phyloP scores from a whole-genome alignment of 78 protist species.

The Mastigamoeba balamuthi region DNA sequence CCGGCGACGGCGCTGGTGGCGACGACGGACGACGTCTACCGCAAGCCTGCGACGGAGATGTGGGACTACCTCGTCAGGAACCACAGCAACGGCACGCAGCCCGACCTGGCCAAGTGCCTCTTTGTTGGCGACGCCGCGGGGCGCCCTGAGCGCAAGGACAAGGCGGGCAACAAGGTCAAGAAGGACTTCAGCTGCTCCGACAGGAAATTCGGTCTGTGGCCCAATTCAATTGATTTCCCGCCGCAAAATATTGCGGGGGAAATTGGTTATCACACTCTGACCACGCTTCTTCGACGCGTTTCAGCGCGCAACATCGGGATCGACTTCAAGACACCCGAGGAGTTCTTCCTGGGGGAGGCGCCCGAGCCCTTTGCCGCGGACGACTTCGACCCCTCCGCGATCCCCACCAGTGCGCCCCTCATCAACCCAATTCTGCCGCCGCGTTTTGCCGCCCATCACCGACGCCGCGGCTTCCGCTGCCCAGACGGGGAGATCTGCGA shows the following conservation, averaged over 20 bases:
- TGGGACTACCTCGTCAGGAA: conserved; percentile 20
- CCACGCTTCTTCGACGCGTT: no score
- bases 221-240: no score
- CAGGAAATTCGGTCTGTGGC: conserved; percentile 22
- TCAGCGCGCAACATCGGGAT: conserved; percentile 48
- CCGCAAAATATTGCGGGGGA: no score
- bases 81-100: neutral
- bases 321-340: conserved; percentile 70
- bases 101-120: conserved; percentile 3
- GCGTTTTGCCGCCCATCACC: no score
- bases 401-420: no score
- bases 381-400: neutral
- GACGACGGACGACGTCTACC: neutral
- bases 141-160: conserved; percentile 13
- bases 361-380: conserved; percentile 7
- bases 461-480: neutral
- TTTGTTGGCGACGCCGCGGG: conserved; percentile 80
- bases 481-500: neutral
- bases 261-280: no score
- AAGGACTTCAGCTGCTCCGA: conserved; percentile 70
- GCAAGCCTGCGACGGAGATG: conserved; percentile 4
- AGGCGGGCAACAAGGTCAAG: conserved; percentile 36
- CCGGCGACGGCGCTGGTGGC: neutral
- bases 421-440: no score
- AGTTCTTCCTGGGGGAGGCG: conserved; percentile 49